A percentile compares a stretch with the other conserved stretches of the same genome.
These are phyloP conservation scores for Papiliotrema flavescens DNA, from an alignment of 1,284 basidiomycete genomes.

Conservation along the genomic window DNA sequence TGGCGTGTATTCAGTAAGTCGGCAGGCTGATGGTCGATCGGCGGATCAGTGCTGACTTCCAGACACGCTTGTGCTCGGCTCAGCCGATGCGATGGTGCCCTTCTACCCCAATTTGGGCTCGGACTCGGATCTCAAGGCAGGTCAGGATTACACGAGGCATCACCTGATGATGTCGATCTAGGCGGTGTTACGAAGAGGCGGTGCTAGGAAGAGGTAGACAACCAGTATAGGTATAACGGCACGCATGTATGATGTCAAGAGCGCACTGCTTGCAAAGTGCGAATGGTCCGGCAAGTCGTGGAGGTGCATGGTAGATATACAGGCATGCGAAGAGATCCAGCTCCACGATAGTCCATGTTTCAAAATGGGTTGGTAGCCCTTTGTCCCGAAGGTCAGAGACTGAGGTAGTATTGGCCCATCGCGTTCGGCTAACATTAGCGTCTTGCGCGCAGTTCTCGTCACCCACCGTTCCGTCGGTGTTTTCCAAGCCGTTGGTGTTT, in stretches of 20 bases:
- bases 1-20: constrained; percentile 84
- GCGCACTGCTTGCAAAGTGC: too few relatives aligned
- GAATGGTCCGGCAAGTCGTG: too few relatives aligned
- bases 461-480: constrained; percentile 16
- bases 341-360: too few relatives aligned
- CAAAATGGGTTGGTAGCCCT: too few relatives aligned
- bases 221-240: background rate
- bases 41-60: constrained; percentile 7
- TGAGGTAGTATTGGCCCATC: constrained; percentile 24
- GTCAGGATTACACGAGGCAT: constrained; percentile 79
- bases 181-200: too few relatives aligned
- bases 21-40: background rate
- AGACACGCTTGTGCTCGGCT: constrained; percentile 74
- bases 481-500: constrained; percentile 22
- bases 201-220: background rate
- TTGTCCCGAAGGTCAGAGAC: background rate
- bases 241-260: background rate
- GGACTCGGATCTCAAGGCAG: constrained; percentile 69
- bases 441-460: background rate
- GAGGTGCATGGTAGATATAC: too few relatives aligned
- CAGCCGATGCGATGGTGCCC: constrained; percentile 82
- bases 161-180: constrained; percentile 60
- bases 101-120: constrained; percentile 90
- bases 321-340: too few relatives aligned
- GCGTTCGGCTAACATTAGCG: constrained; percentile 14